A percentile compares a stretch with the other conserved stretches of the same genome.
Conservation (phyloP, 1,139 yeast genomes). For the Debaryomyces udenii region DNA sequence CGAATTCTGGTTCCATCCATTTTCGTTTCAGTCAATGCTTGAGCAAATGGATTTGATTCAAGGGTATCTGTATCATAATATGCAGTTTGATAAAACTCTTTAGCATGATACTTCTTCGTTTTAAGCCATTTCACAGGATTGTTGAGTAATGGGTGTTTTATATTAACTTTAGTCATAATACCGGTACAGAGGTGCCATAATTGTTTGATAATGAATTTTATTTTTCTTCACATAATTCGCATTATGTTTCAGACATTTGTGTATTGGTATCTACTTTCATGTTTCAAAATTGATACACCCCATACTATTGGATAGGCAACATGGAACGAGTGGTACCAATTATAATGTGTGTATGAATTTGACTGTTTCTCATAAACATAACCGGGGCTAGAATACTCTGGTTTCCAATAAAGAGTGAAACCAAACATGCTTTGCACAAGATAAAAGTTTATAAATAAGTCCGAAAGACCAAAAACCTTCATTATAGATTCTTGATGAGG, state of each 20-base stretch:
- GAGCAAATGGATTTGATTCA: slow-evolving; percentile 28
- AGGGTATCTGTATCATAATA: slow-evolving; percentile 20
- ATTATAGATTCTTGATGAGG: too few species aligned
- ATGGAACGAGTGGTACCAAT: too few species aligned
- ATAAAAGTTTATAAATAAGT: too few species aligned
- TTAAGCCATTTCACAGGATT: slow-evolving; percentile 30
- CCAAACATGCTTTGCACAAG: too few species aligned
- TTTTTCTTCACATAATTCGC: not conserved
- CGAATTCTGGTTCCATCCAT: slow-evolving; percentile 23
- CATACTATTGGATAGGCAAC: slow-evolving; percentile 3
- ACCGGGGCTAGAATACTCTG: too few species aligned
- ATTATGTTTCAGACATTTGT: not conserved
- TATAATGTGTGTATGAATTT: too few species aligned
- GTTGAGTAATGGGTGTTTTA: slow-evolving; percentile 28
- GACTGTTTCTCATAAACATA: too few species aligned
- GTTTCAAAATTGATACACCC: not conserved
- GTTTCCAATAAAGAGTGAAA: too few species aligned
- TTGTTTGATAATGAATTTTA: not conserved
- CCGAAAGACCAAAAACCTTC: too few species aligned
- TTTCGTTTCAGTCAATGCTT: slow-evolving; percentile 21
- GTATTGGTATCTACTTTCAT: too few species aligned
- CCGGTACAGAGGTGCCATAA: too few species aligned
- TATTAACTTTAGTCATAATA: slow-evolving; percentile 4
- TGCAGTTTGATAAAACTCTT: slow-evolving; percentile 17
- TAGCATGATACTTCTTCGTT: slow-evolving; percentile 22